These are phyloP conservation scores for Maudiozyma pseudohumilis DNA, from an alignment of 805 yeast genomes.

Conservation along the genomic window DNA sequence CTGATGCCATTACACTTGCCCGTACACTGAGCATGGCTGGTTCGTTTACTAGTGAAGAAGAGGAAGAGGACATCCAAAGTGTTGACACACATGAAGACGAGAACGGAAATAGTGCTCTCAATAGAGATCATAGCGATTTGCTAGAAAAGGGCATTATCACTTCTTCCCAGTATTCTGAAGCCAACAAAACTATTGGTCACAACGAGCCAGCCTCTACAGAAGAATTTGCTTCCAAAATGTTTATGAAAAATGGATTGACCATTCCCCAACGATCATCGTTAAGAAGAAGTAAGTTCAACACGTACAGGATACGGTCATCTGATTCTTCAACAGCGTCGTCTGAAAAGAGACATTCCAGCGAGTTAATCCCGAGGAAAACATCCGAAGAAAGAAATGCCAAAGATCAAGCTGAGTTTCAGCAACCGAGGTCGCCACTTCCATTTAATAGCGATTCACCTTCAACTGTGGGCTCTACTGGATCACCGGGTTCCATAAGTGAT, in stretches of 20 bases:
- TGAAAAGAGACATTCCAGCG: constrained; percentile 1
- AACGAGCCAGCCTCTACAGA: not conserved
- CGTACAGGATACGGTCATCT: constrained; percentile 35
- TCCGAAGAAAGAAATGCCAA: not conserved
- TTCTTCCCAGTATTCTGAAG: not conserved
- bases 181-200: not conserved
- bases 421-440: not conserved
- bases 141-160: not conserved
- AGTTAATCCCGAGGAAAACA: not conserved
- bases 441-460: not conserved
- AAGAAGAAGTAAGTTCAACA: constrained; percentile 42
- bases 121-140: not conserved
- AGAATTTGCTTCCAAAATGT: constrained; percentile 26
- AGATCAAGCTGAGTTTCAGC: not conserved
- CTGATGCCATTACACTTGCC: constrained; percentile 77
- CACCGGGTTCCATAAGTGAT: constrained; percentile 15
- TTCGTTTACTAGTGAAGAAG: constrained; percentile 33
- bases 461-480: constrained; percentile 1
- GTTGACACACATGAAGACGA: not conserved
- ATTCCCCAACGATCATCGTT: constrained; percentile 29
- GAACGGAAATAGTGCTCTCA: not conserved
- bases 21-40: constrained; percentile 66
- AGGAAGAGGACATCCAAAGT: not conserved
- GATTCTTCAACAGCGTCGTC: constrained; percentile 8
- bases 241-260: constrained; percentile 20